Evolutionary conservation across 345 rosid genomes (phyloP), one percentile per base, ranked within the genome.

Genomic region (Hibiscus trionum): DNA sequence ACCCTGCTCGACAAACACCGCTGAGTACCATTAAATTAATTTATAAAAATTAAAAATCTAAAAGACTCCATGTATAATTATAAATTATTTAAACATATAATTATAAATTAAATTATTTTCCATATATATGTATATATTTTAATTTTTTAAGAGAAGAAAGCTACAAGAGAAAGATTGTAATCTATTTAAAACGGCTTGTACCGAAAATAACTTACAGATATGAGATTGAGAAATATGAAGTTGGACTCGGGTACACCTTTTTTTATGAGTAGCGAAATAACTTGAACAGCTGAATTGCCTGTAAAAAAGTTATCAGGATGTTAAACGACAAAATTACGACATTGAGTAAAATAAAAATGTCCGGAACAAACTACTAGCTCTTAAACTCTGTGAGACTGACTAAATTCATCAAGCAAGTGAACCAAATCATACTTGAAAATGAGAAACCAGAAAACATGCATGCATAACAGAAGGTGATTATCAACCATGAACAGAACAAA

Each of bases 221-320:
- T 94, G 73, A 94, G 93, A 87, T 94, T 94, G 76, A 94, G 91
- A 80, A 94, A 94, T 82, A 94, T 88, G 79, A 94, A 90, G 83
- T 90, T 90, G 66, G 88, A 75, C 83, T 94, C 95, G 2, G 93
- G 95, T 4, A 94, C 98, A n/a, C 98, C 97, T 80, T 91, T 94
- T 73, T 87, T 86, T 62, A 91, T 78, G 31, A 91, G 95, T 56
- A 90, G 84, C 2, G 93, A 87, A 72, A 91, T 91, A 63, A 97
- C 97, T 75, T 94, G 90, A 78, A 94, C 96, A 26, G 97, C 98
- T 0, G 98, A 94, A 76, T 94, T 94, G 55, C 98, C 98, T 94
- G 87, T 57, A 57, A 17, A 27, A 31, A 16, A 24, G 17, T 31
- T 63, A 35, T 19, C 26, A 27, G 31, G 55, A 50, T 49, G 11